phyloP scores from a whole-genome alignment of 345 rosid genomes.

The Brassica rapa region DNA sequence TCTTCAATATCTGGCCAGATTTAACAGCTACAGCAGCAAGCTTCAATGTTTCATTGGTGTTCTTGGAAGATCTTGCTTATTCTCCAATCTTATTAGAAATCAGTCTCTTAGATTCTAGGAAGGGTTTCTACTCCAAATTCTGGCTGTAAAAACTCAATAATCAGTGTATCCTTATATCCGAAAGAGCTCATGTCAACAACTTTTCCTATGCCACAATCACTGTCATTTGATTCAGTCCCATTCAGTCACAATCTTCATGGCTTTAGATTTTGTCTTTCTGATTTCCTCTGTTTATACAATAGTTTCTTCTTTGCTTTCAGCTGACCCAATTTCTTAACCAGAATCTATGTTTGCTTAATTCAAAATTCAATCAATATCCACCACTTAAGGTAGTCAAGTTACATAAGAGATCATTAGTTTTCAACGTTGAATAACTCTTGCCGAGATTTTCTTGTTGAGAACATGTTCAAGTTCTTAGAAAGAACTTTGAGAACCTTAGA shows the following conservation, averaged over 20 bases:
- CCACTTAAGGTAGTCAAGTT: not conserved
- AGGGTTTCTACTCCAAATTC: slow-evolving; percentile 16
- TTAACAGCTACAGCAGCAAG: no score
- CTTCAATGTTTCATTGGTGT: not conserved
- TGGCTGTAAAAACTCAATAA: slow-evolving; percentile 8
- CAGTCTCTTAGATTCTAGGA: not conserved
- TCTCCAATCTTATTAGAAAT: not conserved
- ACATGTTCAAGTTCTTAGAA: slow-evolving; percentile 46
- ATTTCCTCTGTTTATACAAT: slow-evolving; percentile 53
- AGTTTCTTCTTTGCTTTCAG: slow-evolving; percentile 60
- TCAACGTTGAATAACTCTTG: slow-evolving; percentile 21
- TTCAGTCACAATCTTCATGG: slow-evolving; percentile 28
- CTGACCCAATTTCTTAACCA: slow-evolving; percentile 51
- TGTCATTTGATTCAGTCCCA: slow-evolving; percentile 49
- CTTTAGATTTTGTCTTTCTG: slow-evolving; percentile 52
- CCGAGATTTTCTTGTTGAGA: slow-evolving; percentile 48
- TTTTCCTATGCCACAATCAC: slow-evolving; percentile 49
- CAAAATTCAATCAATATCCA: slow-evolving; percentile 11
- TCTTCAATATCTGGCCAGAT: no score
- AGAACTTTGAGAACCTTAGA: slow-evolving; percentile 48
- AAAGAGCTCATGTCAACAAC: slow-evolving; percentile 52
- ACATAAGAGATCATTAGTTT: not conserved
- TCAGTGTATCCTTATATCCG: slow-evolving; percentile 30
- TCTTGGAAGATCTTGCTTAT: not conserved
- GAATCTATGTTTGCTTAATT: slow-evolving; percentile 43